Evolutionary conservation across 129 eudicot species (phyloP).

Genomic region (Erigeron canadensis): DNA sequence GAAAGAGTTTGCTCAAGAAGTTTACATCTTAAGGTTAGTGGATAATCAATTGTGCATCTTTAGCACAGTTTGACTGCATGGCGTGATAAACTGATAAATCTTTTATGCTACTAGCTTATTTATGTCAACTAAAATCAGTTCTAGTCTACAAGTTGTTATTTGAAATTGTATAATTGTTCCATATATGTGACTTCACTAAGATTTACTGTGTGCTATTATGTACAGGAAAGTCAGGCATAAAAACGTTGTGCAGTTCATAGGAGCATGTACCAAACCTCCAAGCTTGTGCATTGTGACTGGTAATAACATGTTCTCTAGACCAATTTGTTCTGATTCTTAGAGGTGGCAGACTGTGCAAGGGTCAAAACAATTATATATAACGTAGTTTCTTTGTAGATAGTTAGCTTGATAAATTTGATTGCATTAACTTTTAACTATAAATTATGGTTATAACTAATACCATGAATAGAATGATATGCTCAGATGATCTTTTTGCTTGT

Average conservation of each 20-base stretch:
- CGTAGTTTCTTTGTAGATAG: background rate
- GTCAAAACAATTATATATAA: background rate
- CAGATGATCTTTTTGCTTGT: background rate
- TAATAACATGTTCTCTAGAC: slow-evolving; percentile 25
- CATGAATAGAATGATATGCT: background rate
- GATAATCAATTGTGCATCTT: slow-evolving; percentile 11
- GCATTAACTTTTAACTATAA: background rate
- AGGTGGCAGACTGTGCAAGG: background rate
- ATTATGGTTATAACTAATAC: background rate
- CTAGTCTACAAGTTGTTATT: background rate
- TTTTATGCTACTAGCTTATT: background rate
- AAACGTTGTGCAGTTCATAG: slow-evolving; percentile 98
- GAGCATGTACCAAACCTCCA: slow-evolving; percentile 98
- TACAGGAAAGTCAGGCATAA: slow-evolving; percentile 95
- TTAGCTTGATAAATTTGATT: background rate
- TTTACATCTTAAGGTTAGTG: slow-evolving; percentile 88
- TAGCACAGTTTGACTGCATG: background rate
- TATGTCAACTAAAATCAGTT: background rate
- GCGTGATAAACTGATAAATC: background rate
- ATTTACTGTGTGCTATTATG: slow-evolving; percentile 19
- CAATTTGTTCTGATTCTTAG: background rate
- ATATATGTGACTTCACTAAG: background rate
- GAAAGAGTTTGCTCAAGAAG: slow-evolving; percentile 98
- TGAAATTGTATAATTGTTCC: background rate
- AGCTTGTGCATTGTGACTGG: slow-evolving; percentile 99